These are phyloP conservation scores for Phytopythium kandeliae DNA, from an alignment of 352 stramenopile species.

Conservation along the genomic window DNA sequence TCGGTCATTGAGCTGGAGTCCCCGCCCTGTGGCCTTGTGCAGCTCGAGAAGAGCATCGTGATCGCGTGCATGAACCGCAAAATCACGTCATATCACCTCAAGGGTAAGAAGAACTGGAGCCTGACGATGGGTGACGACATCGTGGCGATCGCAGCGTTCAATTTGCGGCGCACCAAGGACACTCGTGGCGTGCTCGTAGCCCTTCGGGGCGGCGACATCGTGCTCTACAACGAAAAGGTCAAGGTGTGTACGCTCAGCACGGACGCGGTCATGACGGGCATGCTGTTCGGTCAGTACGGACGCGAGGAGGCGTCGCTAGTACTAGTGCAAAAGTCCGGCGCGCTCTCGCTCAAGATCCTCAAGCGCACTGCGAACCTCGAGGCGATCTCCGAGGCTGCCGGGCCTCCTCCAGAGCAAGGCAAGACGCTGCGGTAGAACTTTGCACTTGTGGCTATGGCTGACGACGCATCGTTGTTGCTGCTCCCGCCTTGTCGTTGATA, in stretches of 20 bases:
- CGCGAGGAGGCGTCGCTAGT: constrained; percentile 85
- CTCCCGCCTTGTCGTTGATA: constrained; percentile 7
- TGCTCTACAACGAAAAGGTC: constrained; percentile 87
- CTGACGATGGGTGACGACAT: constrained; percentile 81
- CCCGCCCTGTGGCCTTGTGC: constrained; percentile 60
- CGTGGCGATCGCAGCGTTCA: constrained; percentile 74
- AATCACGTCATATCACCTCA: constrained; percentile 85
- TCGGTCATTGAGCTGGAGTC: constrained; percentile 86
- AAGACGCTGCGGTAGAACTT: neutral
- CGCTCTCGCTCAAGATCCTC: constrained; percentile 85
- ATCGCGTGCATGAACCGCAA: constrained; percentile 87
- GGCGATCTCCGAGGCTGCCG: constrained; percentile 58
- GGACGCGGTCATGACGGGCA: constrained; percentile 63
- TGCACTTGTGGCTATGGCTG: neutral
- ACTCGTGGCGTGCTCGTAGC: constrained; percentile 79
- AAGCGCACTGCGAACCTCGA: constrained; percentile 82
- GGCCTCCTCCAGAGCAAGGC: constrained; percentile 83
- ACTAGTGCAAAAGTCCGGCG: constrained; percentile 72
- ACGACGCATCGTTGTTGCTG: neutral
- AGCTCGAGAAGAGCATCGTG: constrained; percentile 81
- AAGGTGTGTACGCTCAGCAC: constrained; percentile 69
- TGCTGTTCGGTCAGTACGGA: constrained; percentile 86
- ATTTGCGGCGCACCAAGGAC: constrained; percentile 64
- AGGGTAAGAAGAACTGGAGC: constrained; percentile 90
- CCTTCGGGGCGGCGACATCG: constrained; percentile 78